Evolutionary conservation across 495 filamentous ascomycete genomes (phyloP).

Genomic region (Xylaria grammica): DNA sequence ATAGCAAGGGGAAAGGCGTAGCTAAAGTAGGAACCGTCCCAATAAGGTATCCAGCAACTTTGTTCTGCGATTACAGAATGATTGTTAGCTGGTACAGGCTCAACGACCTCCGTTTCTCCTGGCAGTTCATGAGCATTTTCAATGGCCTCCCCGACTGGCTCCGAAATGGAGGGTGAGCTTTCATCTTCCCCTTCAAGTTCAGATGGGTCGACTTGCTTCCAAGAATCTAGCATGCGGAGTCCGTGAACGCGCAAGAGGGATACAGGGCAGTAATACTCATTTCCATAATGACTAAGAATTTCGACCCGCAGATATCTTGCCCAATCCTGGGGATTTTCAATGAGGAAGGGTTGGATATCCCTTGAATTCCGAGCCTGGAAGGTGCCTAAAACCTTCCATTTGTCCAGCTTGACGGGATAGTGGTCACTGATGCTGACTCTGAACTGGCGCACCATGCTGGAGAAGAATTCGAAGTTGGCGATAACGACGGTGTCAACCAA

Average conservation of each 20-base stretch:
- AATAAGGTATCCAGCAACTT: slow-evolving; percentile 32
- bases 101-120: slow-evolving; percentile 33
- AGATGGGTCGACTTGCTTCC: slow-evolving; percentile 68
- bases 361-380: slow-evolving; percentile 91
- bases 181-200: slow-evolving; percentile 61
- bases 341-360: slow-evolving; percentile 90
- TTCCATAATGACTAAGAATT: slow-evolving; percentile 91
- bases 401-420: slow-evolving; percentile 89
- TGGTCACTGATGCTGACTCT: slow-evolving; percentile 88
- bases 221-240: slow-evolving; percentile 94
- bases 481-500: slow-evolving; percentile 94
- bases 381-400: slow-evolving; percentile 87
- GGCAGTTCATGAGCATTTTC: slow-evolving; percentile 29
- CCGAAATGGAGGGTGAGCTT: slow-evolving; percentile 34
- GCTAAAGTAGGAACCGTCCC: slow-evolving; percentile 33
- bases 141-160: slow-evolving; percentile 50
- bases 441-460: slow-evolving; percentile 91
- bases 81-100: slow-evolving; percentile 40
- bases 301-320: slow-evolving; percentile 90
- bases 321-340: slow-evolving; percentile 94
- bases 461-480: slow-evolving; percentile 99
- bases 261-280: slow-evolving; percentile 94
- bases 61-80: slow-evolving; percentile 22
- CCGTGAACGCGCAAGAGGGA: slow-evolving; percentile 91
- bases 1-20: slow-evolving; percentile 21